phyloP scores from a whole-genome alignment of 148 eudicot species.

The Camellia japonica region DNA sequence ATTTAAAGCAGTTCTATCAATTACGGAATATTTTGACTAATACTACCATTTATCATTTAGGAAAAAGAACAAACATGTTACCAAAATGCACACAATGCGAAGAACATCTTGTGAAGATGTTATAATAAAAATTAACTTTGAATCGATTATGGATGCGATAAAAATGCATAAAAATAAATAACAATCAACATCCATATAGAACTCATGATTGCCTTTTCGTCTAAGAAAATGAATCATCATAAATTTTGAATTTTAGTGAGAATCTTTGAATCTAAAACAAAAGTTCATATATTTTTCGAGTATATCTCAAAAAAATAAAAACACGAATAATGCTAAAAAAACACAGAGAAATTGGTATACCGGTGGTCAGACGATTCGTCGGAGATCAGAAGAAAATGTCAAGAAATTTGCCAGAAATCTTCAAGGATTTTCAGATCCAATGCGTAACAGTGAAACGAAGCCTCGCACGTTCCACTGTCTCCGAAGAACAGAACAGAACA shows the following conservation, averaged over 20 bases:
- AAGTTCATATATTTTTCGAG: background rate
- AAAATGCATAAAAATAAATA: too few species aligned
- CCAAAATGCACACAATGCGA: too few species aligned
- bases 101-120: too few species aligned
- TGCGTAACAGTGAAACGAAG: background rate
- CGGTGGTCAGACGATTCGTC: background rate
- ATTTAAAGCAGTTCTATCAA: too few species aligned
- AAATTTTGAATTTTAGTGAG: too few species aligned
- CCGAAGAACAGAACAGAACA: slow-evolving; percentile 8
- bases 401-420: background rate
- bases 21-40: too few species aligned
- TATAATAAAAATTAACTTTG: too few species aligned
- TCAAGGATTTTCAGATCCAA: slow-evolving; percentile 14
- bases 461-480: slow-evolving; percentile 19
- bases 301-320: background rate
- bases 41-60: too few species aligned
- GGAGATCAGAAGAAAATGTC: background rate
- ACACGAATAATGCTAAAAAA: background rate
- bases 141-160: too few species aligned
- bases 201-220: background rate
- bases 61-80: too few species aligned
- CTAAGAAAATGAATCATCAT: background rate
- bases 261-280: background rate
- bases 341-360: slow-evolving; percentile 3
- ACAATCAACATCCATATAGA: background rate